Evolutionary conservation across 352 stramenopile species (phyloP).

Genomic region (Globisporangium carolinianum): DNA sequence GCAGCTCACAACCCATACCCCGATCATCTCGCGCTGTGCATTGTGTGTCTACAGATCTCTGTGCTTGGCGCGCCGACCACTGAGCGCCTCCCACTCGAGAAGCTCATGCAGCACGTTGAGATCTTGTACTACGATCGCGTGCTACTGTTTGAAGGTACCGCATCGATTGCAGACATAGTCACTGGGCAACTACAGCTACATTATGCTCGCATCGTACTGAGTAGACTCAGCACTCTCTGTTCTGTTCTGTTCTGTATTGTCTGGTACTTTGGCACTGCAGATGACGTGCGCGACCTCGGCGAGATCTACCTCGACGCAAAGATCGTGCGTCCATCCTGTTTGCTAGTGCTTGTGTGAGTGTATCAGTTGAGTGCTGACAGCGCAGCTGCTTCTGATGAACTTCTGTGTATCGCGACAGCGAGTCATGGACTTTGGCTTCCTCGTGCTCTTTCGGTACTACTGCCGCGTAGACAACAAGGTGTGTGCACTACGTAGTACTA

Average conservation of each 20-base stretch:
- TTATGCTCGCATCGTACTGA: background rate
- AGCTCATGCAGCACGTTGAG: conserved; percentile 38
- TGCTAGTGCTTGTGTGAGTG: background rate
- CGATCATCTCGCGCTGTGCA: background rate
- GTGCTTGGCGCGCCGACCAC: conserved; percentile 11
- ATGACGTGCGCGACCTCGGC: conserved; percentile 56
- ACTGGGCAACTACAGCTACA: too few relatives aligned
- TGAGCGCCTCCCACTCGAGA: conserved; percentile 41
- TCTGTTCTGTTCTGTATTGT: background rate
- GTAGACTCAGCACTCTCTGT: background rate
- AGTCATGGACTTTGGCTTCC: conserved; percentile 62
- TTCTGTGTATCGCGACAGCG: conserved; percentile 16
- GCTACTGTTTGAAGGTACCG: conserved; percentile 52
- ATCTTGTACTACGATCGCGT: conserved; percentile 59
- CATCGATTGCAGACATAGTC: too few relatives aligned
- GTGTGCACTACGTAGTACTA: background rate
- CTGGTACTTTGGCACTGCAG: conserved; percentile 12
- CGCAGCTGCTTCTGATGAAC: background rate
- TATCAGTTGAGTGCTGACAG: background rate
- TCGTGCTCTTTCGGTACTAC: conserved; percentile 59
- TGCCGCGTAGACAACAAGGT: conserved; percentile 58
- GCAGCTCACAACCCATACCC: too few relatives aligned
- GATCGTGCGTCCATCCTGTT: conserved; percentile 21
- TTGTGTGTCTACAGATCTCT: background rate
- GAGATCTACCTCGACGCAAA: conserved; percentile 58